Evolutionary conservation across 1,284 basidiomycete genomes (phyloP).

Genomic region (Ustilago esculenta): DNA sequence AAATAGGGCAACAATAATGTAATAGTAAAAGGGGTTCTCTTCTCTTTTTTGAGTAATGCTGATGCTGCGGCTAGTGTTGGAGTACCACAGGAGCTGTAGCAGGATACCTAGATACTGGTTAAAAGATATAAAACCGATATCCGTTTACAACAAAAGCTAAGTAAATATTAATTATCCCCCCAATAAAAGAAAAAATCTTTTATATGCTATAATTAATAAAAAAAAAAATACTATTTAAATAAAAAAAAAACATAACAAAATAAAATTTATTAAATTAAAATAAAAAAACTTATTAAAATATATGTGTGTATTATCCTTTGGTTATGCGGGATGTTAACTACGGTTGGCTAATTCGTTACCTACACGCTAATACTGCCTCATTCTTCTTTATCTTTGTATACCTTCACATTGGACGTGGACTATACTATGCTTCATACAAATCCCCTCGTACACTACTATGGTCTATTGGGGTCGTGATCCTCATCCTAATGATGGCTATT

Average conservation of each 20-base stretch:
- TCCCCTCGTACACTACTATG: conserved; percentile 65
- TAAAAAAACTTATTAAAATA: too few relatives aligned
- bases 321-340: conserved; percentile 35
- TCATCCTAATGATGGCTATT: conserved; percentile 66
- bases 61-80: conserved; percentile 9
- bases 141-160: conserved; percentile 9
- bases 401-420: conserved; percentile 65
- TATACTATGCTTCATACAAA: conserved; percentile 67
- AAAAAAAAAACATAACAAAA: too few relatives aligned
- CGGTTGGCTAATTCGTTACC: conserved; percentile 66
- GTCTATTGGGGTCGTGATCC: conserved; percentile 64
- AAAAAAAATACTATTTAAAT: too few relatives aligned
- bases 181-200: not conserved
- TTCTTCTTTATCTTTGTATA: conserved; percentile 68
- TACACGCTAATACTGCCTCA: conserved; percentile 67
- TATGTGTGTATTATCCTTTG: conserved; percentile 10
- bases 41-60: conserved; percentile 9
- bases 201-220: too few relatives aligned
- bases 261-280: too few relatives aligned
- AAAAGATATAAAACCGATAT: conserved; percentile 10
- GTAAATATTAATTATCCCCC: conserved; percentile 8
- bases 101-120: conserved; percentile 8
- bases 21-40: conserved; percentile 8
- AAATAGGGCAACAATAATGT: not conserved
- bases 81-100: conserved; percentile 3